Base-by-base conservation (phyloP, 345 rosid genomes). In the Viola odorata region DNA sequence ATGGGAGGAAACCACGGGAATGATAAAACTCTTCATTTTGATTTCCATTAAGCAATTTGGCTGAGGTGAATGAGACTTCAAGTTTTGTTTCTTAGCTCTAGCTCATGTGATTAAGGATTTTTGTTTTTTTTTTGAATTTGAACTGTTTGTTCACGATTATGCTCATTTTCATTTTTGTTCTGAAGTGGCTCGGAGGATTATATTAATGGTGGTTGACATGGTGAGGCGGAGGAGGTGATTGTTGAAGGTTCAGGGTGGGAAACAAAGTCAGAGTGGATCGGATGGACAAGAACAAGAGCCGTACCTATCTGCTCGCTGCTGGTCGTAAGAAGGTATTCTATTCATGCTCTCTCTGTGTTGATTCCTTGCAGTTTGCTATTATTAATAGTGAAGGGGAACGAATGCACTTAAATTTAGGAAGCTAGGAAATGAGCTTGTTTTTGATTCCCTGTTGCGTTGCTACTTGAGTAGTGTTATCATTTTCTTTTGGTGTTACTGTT, bases 201-300 rank as follows among this genome's bases (percentile, higher is more conserved):
- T 61, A 59, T 62, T 50, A 52, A 79, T 81, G 85, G 74, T 78
- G 76, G 52, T 64, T 53, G 67, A 59, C 62, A 56, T 17, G 67
- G 70, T 80, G 69, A 40, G 64, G 60, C 58, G 17, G 15, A 41
- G 70, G 60, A 55, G 63, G 71, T 73, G 77, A 60, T 70, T 58
- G 60, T 52, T 37, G 41, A 41, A 38, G 45, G 53, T 42, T 68
- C 52, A 7, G 61, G 41, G 77, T 80, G 60, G 68, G 80, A 38
- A 58, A 44, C 39, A 41, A 63, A 50, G 63, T 45, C 61, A 40
- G 72, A 65, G 84, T 60, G 73, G 78, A 73, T 70, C 64, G 37
- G 78, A 92, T 89, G 97, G 98, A 92, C 68, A 89, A 87, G 83
- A 89, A 86, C 80, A 92, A 85, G 86, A 86, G 62, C 71, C 90